Evolutionary conservation across 495 filamentous ascomycete species (phyloP).

Genomic region (Aspergillus haitiensis): DNA sequence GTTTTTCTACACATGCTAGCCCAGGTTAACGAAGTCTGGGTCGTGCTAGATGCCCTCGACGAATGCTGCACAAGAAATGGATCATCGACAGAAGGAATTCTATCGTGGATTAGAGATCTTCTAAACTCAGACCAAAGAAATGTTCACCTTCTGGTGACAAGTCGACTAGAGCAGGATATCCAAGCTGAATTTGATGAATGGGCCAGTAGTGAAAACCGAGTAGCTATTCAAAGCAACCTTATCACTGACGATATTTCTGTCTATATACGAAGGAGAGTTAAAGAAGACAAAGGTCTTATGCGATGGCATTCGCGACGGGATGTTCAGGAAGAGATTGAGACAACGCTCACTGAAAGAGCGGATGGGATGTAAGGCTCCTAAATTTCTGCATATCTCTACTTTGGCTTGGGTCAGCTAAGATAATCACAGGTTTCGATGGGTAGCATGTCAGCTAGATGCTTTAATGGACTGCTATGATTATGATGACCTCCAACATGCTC

Average conservation of each 20-base stretch:
- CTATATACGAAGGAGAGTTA: not conserved
- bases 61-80: not conserved
- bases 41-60: not conserved
- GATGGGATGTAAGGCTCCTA: slow-evolving; percentile 2
- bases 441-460: not conserved
- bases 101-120: not conserved
- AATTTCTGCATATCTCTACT: too few relatives aligned
- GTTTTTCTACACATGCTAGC: not conserved
- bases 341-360: not conserved
- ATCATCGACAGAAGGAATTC: not conserved
- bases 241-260: not conserved
- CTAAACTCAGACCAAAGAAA: not conserved
- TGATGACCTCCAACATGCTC: not conserved
- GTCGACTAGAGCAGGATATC: not conserved
- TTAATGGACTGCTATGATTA: not conserved
- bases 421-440: slow-evolving; percentile 1
- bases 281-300: not conserved
- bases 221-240: not conserved
- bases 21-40: not conserved
- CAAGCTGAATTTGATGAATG: not conserved
- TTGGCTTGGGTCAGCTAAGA: not conserved
- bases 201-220: not conserved
- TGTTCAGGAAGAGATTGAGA: not conserved
- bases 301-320: not conserved
- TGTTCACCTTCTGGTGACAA: not conserved